Evolutionary conservation across 31 red algal species (phyloP).

Genomic region (Odonthalia washingtoniensis): DNA sequence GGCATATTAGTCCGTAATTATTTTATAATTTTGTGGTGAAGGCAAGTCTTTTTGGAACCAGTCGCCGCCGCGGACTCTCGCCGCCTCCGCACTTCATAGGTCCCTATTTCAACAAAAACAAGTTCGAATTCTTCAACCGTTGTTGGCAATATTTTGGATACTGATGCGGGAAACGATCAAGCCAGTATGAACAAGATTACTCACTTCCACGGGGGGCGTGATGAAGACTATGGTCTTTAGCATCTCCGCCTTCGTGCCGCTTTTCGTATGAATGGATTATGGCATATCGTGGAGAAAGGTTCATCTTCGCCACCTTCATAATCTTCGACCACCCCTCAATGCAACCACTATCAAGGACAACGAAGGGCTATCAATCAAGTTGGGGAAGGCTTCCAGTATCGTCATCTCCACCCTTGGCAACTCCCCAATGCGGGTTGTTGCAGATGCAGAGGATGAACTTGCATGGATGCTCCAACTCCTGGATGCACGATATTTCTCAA

Average conservation of each 20-base stretch:
- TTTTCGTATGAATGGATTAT: neutral
- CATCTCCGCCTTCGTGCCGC: neutral
- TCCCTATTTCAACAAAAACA: too few relatives aligned
- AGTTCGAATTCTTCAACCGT: too few relatives aligned
- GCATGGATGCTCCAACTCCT: constrained; percentile 13
- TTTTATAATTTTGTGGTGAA: too few relatives aligned
- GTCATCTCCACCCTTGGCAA: neutral
- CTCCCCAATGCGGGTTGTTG: constrained; percentile 1
- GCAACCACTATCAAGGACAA: neutral
- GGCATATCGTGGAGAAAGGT: neutral
- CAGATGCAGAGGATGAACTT: neutral
- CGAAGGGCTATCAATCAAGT: neutral
- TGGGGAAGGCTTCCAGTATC: neutral
- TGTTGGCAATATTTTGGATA: neutral
- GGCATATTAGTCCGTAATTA: too few relatives aligned
- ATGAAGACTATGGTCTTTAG: constrained; percentile 24
- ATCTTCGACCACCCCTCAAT: neutral
- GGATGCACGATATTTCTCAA: constrained; percentile 12
- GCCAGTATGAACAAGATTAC: neutral
- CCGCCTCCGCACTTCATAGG: too few relatives aligned
- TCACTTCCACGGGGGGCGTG: neutral
- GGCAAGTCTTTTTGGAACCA: too few relatives aligned
- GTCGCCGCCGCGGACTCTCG: too few relatives aligned
- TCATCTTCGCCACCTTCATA: too few relatives aligned
- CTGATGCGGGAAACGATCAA: neutral